Evolutionary conservation across 345 rosid genomes (phyloP), one percentile per base, ranked within the genome.

Genomic region (Salix suchowensis): DNA sequence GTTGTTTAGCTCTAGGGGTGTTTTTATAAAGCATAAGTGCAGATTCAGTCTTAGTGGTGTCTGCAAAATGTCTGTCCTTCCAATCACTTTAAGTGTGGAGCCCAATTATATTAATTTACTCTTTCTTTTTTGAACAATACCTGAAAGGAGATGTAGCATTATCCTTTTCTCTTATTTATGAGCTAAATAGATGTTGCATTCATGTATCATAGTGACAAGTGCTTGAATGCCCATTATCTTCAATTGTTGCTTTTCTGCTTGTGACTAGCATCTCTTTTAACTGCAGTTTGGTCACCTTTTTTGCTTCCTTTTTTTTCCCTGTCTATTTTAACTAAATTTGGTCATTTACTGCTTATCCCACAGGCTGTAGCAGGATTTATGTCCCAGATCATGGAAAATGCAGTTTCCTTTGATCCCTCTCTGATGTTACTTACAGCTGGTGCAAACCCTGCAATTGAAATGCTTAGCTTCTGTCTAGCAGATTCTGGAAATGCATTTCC

Each of bases 401-500:
- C 83, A 36, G 86, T 87, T 62, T 84, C 91, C 75, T 93, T 90
- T 71, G 73, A 87, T 54, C 96, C 98, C 6, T 84, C 89, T 21
- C 89, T 90, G 67, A 68, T 95, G 64, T 85, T 91, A 39, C 82
- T 91, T 78, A 87, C 92, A 18, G 84, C 94, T 37, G 97, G 98
- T 71, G 89, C 89, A 64, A 78, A 86, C 4, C 82, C 97, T 21
- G 98, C 97, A 30, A 84, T 90, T 2, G 97, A 95, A 84, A 88
- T 88, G 79, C 93, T 95, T 55, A 87, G 89, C 81, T 95, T 91
- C 87, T 91, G 97, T 80, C 77, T 95, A 76, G 98, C 98, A 37
- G 98, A 95, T 88, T 78, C 88, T 24, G 98, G 98, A 78, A 95
- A 93, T 80, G 98, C 98, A 61, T 93, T 93, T 79, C 97, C 97